These are phyloP conservation scores for Dimargaris verticillata DNA, from an alignment of 192 early-diverging fungal genomes.

Conservation along the genomic window DNA sequence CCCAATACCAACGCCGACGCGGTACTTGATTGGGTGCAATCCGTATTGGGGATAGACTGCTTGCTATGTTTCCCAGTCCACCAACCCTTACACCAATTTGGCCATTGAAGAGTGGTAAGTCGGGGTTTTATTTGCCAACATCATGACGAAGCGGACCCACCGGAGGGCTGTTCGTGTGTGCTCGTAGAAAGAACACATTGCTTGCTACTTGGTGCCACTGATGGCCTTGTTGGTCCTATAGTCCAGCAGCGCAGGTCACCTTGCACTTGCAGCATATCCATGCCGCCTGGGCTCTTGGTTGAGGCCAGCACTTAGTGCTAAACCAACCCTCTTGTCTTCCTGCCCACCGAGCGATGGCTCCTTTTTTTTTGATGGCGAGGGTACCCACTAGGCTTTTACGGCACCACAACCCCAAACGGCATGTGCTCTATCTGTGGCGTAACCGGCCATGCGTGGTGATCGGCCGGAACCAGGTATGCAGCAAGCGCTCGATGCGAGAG, in stretches of 20 bases:
- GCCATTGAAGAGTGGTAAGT: slow-evolving; percentile 71
- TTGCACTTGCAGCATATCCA: neutral
- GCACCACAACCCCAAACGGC: slow-evolving; percentile 38
- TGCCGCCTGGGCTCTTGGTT: neutral
- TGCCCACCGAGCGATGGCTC: neutral
- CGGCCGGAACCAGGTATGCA: slow-evolving; percentile 77
- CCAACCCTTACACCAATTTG: slow-evolving; percentile 63
- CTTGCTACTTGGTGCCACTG: no score
- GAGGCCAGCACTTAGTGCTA: neutral
- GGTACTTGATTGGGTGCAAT: no score
- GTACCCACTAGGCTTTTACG: slow-evolving; percentile 50
- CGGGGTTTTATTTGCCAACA: no score
- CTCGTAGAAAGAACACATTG: no score
- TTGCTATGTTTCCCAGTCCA: slow-evolving; percentile 46
- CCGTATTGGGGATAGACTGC: no score
- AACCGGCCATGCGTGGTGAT: slow-evolving; percentile 79
- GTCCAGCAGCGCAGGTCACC: neutral
- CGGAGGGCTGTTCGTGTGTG: no score
- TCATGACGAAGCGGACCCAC: no score
- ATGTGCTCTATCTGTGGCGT: slow-evolving; percentile 76
- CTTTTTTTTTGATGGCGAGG: neutral
- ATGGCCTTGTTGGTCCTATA: no score
- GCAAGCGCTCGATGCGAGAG: neutral
- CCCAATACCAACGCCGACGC: no score
- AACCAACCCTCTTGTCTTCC: neutral